Conservation (phyloP, 2,329 filamentous ascomycete genomes). For the Xenoacremonium recifei region DNA sequence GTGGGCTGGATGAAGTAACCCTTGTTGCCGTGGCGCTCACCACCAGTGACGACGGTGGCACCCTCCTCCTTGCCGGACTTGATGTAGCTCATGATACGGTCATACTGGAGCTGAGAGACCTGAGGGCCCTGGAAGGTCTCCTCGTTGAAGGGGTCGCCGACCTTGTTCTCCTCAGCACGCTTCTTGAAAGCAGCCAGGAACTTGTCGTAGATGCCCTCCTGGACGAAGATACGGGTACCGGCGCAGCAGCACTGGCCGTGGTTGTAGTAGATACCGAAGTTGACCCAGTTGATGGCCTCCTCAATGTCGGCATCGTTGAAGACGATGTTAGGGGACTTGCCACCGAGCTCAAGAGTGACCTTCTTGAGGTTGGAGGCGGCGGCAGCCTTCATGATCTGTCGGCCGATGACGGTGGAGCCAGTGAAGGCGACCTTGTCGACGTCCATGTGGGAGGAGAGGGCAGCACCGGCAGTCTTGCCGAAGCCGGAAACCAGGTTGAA, state of each 20-base stretch:
- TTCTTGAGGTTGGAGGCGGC: constrained; percentile 78
- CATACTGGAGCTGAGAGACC: constrained; percentile 81
- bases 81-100: constrained; percentile 84
- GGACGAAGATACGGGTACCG: constrained; percentile 80
- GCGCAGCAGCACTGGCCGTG: constrained; percentile 70
- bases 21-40: constrained; percentile 62
- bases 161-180: constrained; percentile 70
- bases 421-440: constrained; percentile 84
- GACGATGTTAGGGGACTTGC: constrained; percentile 80
- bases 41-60: constrained; percentile 57
- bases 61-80: constrained; percentile 62
- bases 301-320: constrained; percentile 78
- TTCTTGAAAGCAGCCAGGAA: constrained; percentile 79
- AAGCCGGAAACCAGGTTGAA: constrained; percentile 77
- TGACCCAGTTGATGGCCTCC: constrained; percentile 75
- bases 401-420: constrained; percentile 71
- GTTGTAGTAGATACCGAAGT: constrained; percentile 67
- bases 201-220: constrained; percentile 84
- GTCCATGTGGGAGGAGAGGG: constrained; percentile 73
- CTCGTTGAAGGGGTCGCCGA: constrained; percentile 77
- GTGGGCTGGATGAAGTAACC: constrained; percentile 92
- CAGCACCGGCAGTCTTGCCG: constrained; percentile 75
- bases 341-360: constrained; percentile 76
- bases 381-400: constrained; percentile 77
- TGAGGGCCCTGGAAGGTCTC: constrained; percentile 88